Percentiles rank a stretch among this genome's conserved stretches.
Conservation (phyloP, 495 filamentous ascomycete genomes). For the Penicillium canescens region DNA sequence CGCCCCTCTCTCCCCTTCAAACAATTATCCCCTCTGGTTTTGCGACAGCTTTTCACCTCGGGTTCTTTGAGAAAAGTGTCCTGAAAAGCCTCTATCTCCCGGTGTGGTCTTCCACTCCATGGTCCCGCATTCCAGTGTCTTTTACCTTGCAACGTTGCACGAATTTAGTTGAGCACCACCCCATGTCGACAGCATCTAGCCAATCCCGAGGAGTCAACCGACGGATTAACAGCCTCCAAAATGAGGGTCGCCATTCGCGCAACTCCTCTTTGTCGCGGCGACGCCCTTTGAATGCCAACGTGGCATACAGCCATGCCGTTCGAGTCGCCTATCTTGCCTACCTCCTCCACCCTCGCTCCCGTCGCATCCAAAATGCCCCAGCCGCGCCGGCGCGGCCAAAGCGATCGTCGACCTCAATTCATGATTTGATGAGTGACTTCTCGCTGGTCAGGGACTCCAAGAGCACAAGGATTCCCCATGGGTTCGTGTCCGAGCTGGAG, state of each 20-base stretch:
- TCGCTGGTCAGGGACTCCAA: constrained; percentile 71
- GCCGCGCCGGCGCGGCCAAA: constrained; percentile 59
- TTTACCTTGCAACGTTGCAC: constrained; percentile 23
- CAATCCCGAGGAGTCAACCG: constrained; percentile 55
- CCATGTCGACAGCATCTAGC: constrained; percentile 57
- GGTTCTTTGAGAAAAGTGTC: background rate
- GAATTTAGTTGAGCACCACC: constrained; percentile 24
- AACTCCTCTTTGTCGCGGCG: constrained; percentile 52
- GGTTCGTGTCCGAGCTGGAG: constrained; percentile 69
- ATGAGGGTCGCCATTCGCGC: constrained; percentile 52
- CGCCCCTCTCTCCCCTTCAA: constrained; percentile 14
- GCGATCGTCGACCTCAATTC: constrained; percentile 69
- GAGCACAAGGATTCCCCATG: constrained; percentile 78
- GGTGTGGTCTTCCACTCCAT: constrained; percentile 35
- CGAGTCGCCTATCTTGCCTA: constrained; percentile 91
- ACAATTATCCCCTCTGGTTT: constrained; percentile 16
- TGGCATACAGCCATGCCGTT: constrained; percentile 87
- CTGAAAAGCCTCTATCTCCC: constrained; percentile 5
- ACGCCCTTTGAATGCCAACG: constrained; percentile 57
- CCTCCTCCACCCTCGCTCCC: constrained; percentile 85
- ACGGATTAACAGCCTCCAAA: constrained; percentile 57
- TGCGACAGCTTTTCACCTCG: constrained; percentile 4
- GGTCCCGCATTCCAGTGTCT: constrained; percentile 38
- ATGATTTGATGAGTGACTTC: constrained; percentile 74
- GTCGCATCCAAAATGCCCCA: constrained; percentile 79